These are phyloP conservation scores for Nidularia sp. DNA, from an alignment of 768 basidiomycete genomes.

Conservation along the genomic window DNA sequence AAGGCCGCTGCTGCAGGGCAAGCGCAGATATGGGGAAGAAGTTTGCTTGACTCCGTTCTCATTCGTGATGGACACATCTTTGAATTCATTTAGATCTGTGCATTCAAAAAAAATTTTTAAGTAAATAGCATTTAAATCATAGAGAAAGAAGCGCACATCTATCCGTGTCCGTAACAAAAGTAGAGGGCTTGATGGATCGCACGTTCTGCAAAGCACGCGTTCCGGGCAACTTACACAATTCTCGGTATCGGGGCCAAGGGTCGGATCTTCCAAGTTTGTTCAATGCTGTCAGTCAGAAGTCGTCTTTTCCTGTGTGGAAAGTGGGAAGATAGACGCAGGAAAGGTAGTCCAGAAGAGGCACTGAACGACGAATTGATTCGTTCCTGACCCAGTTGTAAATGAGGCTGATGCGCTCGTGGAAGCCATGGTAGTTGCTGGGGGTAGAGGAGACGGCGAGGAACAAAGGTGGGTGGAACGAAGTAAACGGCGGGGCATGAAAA, in stretches of 20 bases:
- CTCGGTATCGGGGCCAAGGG: background rate
- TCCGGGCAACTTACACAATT: background rate
- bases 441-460: too few relatives aligned
- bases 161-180: background rate
- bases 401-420: too few relatives aligned
- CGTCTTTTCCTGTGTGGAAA: background rate
- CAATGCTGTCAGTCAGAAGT: background rate
- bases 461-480: too few relatives aligned
- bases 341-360: background rate
- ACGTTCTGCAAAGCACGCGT: background rate
- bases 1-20: conserved; percentile 7
- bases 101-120: background rate
- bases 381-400: too few relatives aligned
- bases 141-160: background rate
- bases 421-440: too few relatives aligned
- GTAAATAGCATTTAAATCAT: background rate
- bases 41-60: conserved; percentile 3
- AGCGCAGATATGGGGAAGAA: conserved; percentile 6
- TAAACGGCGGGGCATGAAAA: too few relatives aligned
- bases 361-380: too few relatives aligned
- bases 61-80: conserved; percentile 2
- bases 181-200: background rate
- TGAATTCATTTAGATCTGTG: background rate
- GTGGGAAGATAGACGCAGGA: background rate
- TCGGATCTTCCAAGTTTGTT: background rate